Evolutionary conservation across 2,329 filamentous ascomycete species (phyloP), one percentile per base, ranked within the genome.

Genomic region (Pestalotiopsis sp.): DNA sequence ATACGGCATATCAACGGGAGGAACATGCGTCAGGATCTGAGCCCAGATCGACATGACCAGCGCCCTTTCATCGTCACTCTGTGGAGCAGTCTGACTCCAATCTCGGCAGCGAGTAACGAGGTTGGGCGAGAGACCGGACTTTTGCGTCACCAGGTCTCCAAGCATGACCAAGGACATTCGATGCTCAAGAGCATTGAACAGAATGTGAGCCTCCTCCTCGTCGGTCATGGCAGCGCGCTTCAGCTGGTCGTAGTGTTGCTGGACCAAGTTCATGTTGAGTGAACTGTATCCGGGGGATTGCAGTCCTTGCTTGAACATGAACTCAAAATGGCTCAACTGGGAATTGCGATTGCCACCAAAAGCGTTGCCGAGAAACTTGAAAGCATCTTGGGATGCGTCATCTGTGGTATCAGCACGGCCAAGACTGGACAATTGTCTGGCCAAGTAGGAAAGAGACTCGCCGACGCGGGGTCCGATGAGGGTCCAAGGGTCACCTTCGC

Each of bases 141-240:
- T 72, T 23, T 68, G 68, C n/a, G 75, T 49, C 20, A 72, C 67
- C 39, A 70, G 60, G 57, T 78, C 76, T 9, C 69, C 76, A 12
- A 78, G 58, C 6, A 72, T 69, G n/a, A 73, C 71, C 3, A 68
- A 68, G 14, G 72, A 71, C 20, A 76, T 72, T 2, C 76, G 77
- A 59, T 78, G 74, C 64, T 78, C 77, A 25, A 77, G 65, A 25
- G 73, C 62, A 20, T 74, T 76, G 66, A 78, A 78, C 2, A 77
- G 69, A 65, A 76, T 75, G 31, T 74, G 75, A 4, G 70, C 75
- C n/a, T 73, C 66, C 2, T 69, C 38, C 1, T 71, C 65, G 6
- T 73, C 66, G 4, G 56, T 56, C 14, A 67, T 56, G 12, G 75
- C 69, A 49, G n/a, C 61, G 23, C 25, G 6, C 17, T 14, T 45